Evolutionary conservation across 2,329 filamentous ascomycete species (phyloP), one percentile per base, ranked within the genome.

Genomic region (Zasmidium cellare): DNA sequence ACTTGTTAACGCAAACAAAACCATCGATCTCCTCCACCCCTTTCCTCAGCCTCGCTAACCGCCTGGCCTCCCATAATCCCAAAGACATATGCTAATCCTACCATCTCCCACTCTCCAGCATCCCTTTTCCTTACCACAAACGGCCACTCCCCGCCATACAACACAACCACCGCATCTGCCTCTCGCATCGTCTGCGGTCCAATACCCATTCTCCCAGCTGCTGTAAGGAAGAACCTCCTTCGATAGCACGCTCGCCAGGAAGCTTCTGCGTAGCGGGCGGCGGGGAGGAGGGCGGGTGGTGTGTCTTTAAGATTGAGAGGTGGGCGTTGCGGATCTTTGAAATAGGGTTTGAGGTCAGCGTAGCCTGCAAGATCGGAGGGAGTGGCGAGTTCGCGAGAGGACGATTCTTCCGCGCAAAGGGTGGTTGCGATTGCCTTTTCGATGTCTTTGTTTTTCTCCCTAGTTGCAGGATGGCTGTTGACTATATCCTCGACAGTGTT

Each of bases 21-120:
- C 24, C 18, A 18, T 9, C 12, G 25, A 41, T 51, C 49, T n/a
- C 19, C 25, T 5, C 19, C 19, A 3, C 50, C 50, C 35, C 38
- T 23, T 3, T 20, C 50, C 19, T 38, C 14, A 44, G 22, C 7
- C 20, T 52, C 35, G n/a, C 24, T 6, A 3, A 44, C 50, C 2
- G 50, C 53, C 18, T 55, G 44, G 16, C 53, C 53, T 24, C 19
- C 47, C 53, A 55, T 55, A 24, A 55, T 55, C 16, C 45, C 53
- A 18, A 49, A 24, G 18, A 49, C 25, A 35, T 48, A 55, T 9
- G 16, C 35, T 12, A 18, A 3, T 1, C 45, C 53, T 9, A 55
- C 9, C 9, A 55, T 2, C 19, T 55, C 46, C 11, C 38, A 55
- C 9, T 38, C 18, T 11, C 23, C 45, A 11, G 14, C 46, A n/a